A percentile compares a stretch with the other conserved stretches of the same genome.
phyloP scores from a whole-genome alignment of 345 rosid genomes.

The Alliaria petiolata region DNA sequence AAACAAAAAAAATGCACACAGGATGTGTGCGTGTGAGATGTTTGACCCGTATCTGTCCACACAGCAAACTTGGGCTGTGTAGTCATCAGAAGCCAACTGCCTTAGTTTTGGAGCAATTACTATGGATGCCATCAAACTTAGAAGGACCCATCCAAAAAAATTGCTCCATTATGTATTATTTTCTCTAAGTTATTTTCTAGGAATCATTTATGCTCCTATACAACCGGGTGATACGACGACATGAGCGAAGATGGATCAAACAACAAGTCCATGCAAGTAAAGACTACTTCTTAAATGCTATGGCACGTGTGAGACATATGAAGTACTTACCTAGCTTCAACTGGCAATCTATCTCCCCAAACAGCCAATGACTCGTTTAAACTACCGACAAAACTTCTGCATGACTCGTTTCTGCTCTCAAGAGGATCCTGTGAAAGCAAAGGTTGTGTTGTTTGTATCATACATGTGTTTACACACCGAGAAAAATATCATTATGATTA shows the following conservation, averaged over 20 bases:
- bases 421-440: slow-evolving; percentile 62
- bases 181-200: background rate
- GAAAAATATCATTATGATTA: background rate
- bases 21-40: slow-evolving; percentile 23
- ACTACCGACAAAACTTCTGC: slow-evolving; percentile 53
- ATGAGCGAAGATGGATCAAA: slow-evolving; percentile 1
- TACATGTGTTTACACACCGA: background rate
- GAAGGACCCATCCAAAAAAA: slow-evolving; percentile 51
- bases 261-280: background rate
- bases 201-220: background rate
- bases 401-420: slow-evolving; percentile 59
- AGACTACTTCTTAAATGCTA: background rate
- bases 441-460: background rate
- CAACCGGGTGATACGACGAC: no score
- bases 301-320: background rate
- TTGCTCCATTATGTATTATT: background rate
- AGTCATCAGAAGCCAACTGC: slow-evolving; percentile 74
- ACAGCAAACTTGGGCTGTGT: slow-evolving; percentile 51
- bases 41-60: slow-evolving; percentile 91
- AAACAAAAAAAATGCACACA: background rate
- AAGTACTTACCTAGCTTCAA: slow-evolving; percentile 68
- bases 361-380: slow-evolving; percentile 66
- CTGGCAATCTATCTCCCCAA: slow-evolving; percentile 61
- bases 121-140: slow-evolving; percentile 59
- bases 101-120: slow-evolving; percentile 65